Conservation (phyloP, 331 rosid species). For the Telfairia occidentalis region DNA sequence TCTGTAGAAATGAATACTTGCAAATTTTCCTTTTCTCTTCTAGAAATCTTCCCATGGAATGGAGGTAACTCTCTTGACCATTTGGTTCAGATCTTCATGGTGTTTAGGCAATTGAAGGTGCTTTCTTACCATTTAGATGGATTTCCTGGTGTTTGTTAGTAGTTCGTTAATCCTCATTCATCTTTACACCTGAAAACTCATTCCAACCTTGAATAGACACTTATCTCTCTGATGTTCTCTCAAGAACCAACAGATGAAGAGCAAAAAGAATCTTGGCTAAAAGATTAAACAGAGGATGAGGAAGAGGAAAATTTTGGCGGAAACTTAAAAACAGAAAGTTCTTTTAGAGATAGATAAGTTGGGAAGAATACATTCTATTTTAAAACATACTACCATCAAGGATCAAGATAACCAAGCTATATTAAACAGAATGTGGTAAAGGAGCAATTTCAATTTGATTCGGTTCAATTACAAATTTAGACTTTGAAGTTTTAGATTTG, state of each 20-base stretch:
- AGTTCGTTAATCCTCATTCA: background rate
- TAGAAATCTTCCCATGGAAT: background rate
- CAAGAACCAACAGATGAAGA: background rate
- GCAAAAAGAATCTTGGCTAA: background rate
- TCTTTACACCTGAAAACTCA: background rate
- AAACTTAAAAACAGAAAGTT: too few species aligned
- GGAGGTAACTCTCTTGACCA: background rate
- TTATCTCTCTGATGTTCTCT: background rate
- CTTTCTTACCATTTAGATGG: background rate
- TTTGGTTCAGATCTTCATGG: background rate
- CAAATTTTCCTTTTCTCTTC: background rate
- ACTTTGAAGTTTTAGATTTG: too few species aligned
- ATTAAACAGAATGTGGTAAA: too few species aligned
- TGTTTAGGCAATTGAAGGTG: background rate
- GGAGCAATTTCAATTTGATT: too few species aligned
- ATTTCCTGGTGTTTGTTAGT: background rate
- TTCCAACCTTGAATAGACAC: background rate
- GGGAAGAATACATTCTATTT: too few species aligned
- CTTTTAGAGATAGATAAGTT: too few species aligned
- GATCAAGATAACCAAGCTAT: too few species aligned
- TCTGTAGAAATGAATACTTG: background rate
- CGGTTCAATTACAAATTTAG: too few species aligned
- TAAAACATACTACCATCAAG: too few species aligned
- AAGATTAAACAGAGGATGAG: background rate
- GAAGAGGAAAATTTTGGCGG: too few species aligned